phyloP scores from a whole-genome alignment of 352 stramenopile species.

The Phytophthora sojae region DNA sequence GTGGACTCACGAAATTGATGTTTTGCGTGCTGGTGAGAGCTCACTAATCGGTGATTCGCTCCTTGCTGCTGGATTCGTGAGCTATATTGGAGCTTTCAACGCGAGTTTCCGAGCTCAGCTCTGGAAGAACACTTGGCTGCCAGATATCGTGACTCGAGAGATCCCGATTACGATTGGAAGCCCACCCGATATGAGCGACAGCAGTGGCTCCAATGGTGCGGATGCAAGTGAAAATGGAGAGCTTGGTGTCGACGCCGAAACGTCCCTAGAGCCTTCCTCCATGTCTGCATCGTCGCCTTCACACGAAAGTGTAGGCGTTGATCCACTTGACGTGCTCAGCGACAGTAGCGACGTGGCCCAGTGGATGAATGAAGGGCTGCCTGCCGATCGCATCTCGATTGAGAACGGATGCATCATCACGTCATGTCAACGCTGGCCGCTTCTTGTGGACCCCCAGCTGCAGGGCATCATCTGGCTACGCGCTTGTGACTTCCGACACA shows the following conservation, averaged over 20 bases:
- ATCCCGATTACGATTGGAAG: constrained; percentile 79
- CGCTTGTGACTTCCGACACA: constrained; percentile 52
- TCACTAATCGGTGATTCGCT: constrained; percentile 91
- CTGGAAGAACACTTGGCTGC: constrained; percentile 89
- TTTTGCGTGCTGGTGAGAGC: constrained; percentile 70
- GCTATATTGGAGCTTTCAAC: constrained; percentile 94
- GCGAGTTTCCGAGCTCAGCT: constrained; percentile 81
- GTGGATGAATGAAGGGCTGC: constrained; percentile 94
- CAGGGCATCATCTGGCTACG: constrained; percentile 91
- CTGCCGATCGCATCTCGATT: constrained; percentile 91
- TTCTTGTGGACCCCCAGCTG: constrained; percentile 92
- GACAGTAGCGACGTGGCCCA: constrained; percentile 85
- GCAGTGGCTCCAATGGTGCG: neutral
- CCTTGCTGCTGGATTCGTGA: constrained; percentile 90
- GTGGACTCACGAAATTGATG: constrained; percentile 91
- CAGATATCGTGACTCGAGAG: constrained; percentile 85
- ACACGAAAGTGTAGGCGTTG: constrained; percentile 45
- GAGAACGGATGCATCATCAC: constrained; percentile 94
- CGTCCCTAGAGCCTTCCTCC: constrained; percentile 6
- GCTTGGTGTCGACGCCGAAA: neutral
- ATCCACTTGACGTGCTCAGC: constrained; percentile 90
- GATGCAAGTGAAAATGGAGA: constrained; percentile 8
- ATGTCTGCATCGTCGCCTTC: constrained; percentile 6
- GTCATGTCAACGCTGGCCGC: constrained; percentile 87
- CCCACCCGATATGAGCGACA: constrained; percentile 20